Base-by-base conservation (phyloP, 257 asterid species). In the Catharanthus roseus region DNA sequence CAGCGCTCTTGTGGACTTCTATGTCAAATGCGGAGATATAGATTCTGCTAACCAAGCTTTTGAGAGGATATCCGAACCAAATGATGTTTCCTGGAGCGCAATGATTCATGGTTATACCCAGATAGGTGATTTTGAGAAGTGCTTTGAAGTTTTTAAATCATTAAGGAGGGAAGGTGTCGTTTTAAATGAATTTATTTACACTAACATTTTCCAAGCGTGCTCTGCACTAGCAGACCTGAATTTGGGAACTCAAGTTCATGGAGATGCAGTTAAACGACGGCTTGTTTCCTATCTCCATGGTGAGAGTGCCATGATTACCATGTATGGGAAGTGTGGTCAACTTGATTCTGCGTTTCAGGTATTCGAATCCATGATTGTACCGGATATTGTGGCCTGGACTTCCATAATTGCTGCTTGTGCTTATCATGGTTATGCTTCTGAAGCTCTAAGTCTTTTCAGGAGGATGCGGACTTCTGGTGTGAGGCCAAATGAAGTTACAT, bases 71-170 rank as follows among this genome's bases (percentile, higher is more conserved):
- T 53, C 68, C 6, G 87, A 85, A 51, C 90, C 88, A 18, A 87
- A 82, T 71, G 90, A 82, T 75, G 88, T 82, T 47, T 80, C 88
- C 6, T 85, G 92, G 92, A 87, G 92, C 73, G 89, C 92, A 34
- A 65, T 87, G 33, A 62, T 83, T n/a, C 70, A 81, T 28, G 86
- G 89, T 33, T 85, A 86, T 74, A 66, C 81, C 58, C 86, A 81
- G 74, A 50, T 58, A 21, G 84, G 88, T 31, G 88, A 81, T 60
- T 79, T 77, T n/a, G 88, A 81, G 36, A 81, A 77, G 74, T 79
- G 86, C 45, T 47, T 77, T 41, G 56, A 80, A 44, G 73, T 78
- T 57, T 85, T 86, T 39, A 82, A 72, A 50, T 74, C 82, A 50
- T 72, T 85, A 26, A 83, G 88, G 72, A 72, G 74, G 57, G 73